These are phyloP conservation scores for Agarophyton chilense DNA, from an alignment of 23 red algal genomes.

Conservation along the genomic window DNA sequence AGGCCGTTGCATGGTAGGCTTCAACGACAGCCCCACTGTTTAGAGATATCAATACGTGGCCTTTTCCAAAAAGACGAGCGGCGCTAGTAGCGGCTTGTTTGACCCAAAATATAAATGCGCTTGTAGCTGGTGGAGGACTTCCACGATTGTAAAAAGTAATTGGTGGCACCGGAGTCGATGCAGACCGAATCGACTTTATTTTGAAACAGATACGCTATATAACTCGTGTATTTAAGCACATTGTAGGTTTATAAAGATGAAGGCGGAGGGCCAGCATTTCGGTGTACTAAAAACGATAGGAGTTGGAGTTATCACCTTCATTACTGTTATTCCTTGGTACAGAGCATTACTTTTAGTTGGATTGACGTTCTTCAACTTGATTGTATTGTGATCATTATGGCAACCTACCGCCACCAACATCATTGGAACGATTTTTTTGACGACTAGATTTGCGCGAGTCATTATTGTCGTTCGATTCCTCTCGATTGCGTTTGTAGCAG, in stretches of 20 bases:
- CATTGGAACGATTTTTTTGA: too few species aligned
- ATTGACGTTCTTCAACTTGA: too few species aligned
- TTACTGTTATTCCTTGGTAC: too few species aligned
- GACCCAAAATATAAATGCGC: neutral
- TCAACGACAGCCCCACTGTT: slow-evolving; percentile 6
- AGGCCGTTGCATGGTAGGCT: neutral
- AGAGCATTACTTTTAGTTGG: too few species aligned
- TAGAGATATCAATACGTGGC: neutral
- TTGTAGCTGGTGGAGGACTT: slow-evolving; percentile 24
- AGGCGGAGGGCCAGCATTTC: too few species aligned
- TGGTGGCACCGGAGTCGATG: neutral
- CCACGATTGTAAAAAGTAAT: slow-evolving; percentile 7
- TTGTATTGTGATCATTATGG: neutral
- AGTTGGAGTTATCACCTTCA: too few species aligned
- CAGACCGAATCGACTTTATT: neutral
- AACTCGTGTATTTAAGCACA: neutral
- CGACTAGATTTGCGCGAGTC: too few species aligned
- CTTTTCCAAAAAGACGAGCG: neutral
- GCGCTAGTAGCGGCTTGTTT: neutral
- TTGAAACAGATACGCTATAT: neutral
- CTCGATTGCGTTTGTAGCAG: neutral
- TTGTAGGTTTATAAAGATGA: too few species aligned
- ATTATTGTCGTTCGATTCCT: neutral
- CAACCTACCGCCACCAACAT: too few species aligned
- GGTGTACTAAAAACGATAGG: too few species aligned